These are phyloP conservation scores for Suhomyces taliae DNA, from an alignment of 1,139 yeast species.

Conservation along the genomic window DNA sequence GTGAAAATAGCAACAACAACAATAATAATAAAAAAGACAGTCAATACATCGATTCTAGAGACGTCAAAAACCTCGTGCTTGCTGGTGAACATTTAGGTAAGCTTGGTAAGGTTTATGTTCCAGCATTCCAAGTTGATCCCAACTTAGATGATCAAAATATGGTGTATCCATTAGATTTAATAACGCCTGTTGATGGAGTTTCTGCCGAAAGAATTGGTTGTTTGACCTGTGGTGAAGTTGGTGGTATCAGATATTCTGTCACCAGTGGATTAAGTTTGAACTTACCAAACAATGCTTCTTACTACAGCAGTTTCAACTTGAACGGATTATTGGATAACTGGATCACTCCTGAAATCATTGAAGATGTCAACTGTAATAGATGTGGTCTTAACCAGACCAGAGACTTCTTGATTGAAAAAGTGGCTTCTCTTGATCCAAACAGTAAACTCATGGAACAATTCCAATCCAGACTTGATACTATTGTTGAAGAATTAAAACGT, in stretches of 20 bases:
- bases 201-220: slow-evolving; percentile 89
- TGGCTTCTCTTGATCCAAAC: slow-evolving; percentile 25
- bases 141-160: slow-evolving; percentile 45
- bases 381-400: slow-evolving; percentile 72
- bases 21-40: slow-evolving; percentile 6
- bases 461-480: slow-evolving; percentile 50
- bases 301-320: slow-evolving; percentile 47
- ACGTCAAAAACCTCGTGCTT: slow-evolving; percentile 26
- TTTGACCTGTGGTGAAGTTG: slow-evolving; percentile 85
- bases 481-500: slow-evolving; percentile 57
- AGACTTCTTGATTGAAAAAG: slow-evolving; percentile 47
- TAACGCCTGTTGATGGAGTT: slow-evolving; percentile 90
- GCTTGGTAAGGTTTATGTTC: slow-evolving; percentile 65
- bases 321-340: slow-evolving; percentile 66
- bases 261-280: slow-evolving; percentile 79
- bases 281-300: slow-evolving; percentile 41
- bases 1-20: background rate
- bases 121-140: slow-evolving; percentile 74
- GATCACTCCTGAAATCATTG: slow-evolving; percentile 79
- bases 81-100: slow-evolving; percentile 56
- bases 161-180: slow-evolving; percentile 53
- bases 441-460: slow-evolving; percentile 48
- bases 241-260: slow-evolving; percentile 83
- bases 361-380: slow-evolving; percentile 90
- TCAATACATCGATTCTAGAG: slow-evolving; percentile 25